phyloP scores from a whole-genome alignment of 148 eudicot species.

The Rhododendron simsii region DNA sequence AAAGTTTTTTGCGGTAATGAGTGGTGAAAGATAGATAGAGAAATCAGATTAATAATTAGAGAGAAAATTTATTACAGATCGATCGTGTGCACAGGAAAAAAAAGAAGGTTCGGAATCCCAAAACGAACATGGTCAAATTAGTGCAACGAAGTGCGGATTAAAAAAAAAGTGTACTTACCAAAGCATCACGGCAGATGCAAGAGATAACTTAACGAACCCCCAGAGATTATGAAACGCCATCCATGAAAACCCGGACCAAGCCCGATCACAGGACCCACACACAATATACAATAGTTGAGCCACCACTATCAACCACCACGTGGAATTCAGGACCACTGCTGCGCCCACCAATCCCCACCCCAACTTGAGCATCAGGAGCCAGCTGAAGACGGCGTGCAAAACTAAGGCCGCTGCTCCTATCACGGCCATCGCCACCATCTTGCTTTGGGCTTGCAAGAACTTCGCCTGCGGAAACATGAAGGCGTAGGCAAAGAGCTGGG shows the following conservation, averaged over 20 bases:
- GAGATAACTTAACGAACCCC: slow-evolving; percentile 49
- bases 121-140: background rate
- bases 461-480: slow-evolving; percentile 44
- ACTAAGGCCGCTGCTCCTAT: slow-evolving; percentile 33
- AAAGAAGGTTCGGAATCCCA: too few species aligned
- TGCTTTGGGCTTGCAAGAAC: slow-evolving; percentile 66
- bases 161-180: slow-evolving; percentile 30
- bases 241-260: slow-evolving; percentile 58
- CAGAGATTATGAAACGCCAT: slow-evolving; percentile 43
- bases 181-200: slow-evolving; percentile 63
- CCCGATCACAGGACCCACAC: slow-evolving; percentile 39
- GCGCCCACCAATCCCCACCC: slow-evolving; percentile 54
- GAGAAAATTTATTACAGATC: too few species aligned
- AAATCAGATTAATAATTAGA: too few species aligned
- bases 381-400: slow-evolving; percentile 44
- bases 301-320: slow-evolving; percentile 68
- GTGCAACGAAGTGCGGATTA: background rate
- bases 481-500: slow-evolving; percentile 63
- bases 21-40: too few species aligned
- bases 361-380: slow-evolving; percentile 42
- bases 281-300: slow-evolving; percentile 46
- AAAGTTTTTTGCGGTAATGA: too few species aligned
- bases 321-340: slow-evolving; percentile 40
- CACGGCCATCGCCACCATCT: slow-evolving; percentile 46
- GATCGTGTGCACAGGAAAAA: too few species aligned